Percentiles rank a stretch among this genome's conserved stretches.
phyloP scores from a whole-genome alignment of 495 filamentous ascomycete genomes.

The Articulospora tetracladia region DNA sequence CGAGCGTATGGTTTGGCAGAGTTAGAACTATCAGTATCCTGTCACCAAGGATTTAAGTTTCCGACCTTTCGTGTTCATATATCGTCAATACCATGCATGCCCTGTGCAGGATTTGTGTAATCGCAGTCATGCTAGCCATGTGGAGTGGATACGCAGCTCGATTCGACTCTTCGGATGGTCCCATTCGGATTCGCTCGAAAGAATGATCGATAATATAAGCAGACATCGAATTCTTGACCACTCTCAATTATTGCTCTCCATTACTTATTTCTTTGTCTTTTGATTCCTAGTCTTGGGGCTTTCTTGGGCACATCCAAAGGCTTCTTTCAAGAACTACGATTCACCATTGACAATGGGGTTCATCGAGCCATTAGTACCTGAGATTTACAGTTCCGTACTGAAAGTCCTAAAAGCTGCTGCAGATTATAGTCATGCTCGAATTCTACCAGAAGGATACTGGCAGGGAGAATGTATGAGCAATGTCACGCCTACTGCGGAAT shows the following conservation, averaged over 20 bases:
- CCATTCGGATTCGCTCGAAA: too few relatives aligned
- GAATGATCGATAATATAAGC: too few relatives aligned
- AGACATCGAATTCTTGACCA: too few relatives aligned
- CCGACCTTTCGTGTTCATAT: neutral
- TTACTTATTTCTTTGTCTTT: too few relatives aligned
- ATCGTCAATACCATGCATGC: neutral
- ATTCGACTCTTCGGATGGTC: too few relatives aligned
- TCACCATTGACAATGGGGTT: neutral
- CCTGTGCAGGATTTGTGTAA: neutral
- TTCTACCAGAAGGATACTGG: conserved; percentile 5
- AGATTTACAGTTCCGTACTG: neutral
- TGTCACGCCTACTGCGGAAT: conserved; percentile 4
- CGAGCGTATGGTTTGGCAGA: neutral
- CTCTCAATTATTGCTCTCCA: too few relatives aligned
- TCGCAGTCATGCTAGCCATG: neutral
- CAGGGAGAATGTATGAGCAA: neutral
- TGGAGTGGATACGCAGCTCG: too few relatives aligned
- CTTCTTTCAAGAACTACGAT: neutral
- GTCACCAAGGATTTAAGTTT: neutral
- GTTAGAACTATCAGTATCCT: neutral
- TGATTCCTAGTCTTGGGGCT: too few relatives aligned
- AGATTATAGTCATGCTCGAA: neutral
- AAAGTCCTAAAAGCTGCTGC: neutral
- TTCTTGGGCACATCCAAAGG: neutral
- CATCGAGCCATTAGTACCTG: neutral